These are phyloP conservation scores for Pyricularia pennisetigena DNA, from an alignment of 2,329 filamentous ascomycete species.

Conservation along the genomic window DNA sequence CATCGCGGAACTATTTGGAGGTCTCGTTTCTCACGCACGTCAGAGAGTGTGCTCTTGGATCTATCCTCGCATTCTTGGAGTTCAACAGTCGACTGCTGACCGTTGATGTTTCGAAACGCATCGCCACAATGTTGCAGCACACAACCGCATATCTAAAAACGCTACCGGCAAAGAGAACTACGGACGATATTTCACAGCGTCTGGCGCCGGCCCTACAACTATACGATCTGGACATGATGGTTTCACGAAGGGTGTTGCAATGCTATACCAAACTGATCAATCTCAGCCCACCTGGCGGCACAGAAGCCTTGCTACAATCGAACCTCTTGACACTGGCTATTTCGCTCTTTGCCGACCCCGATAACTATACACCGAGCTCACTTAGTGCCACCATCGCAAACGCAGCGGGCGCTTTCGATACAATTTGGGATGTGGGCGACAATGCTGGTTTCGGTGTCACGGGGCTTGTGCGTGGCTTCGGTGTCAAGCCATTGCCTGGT, in stretches of 20 bases:
- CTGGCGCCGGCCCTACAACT: slow-evolving; percentile 80
- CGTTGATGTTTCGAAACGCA: slow-evolving; percentile 84
- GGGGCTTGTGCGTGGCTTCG: slow-evolving; percentile 70
- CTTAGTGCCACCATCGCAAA: slow-evolving; percentile 87
- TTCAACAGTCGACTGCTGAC: slow-evolving; percentile 90
- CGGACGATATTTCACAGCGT: slow-evolving; percentile 77
- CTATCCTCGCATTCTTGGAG: slow-evolving; percentile 83
- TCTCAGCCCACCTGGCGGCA: slow-evolving; percentile 73
- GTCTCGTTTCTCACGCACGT: slow-evolving; percentile 91
- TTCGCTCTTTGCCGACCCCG: slow-evolving; percentile 85
- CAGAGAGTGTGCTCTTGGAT: slow-evolving; percentile 84
- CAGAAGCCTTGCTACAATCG: slow-evolving; percentile 79
- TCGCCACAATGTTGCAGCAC: slow-evolving; percentile 91
- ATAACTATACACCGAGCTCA: slow-evolving; percentile 76
- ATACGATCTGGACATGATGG: slow-evolving; percentile 86
- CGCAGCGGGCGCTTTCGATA: slow-evolving; percentile 82
- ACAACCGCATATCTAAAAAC: slow-evolving; percentile 84
- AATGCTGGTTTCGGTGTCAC: slow-evolving; percentile 93
- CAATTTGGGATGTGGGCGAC: slow-evolving; percentile 88
- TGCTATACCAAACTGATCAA: slow-evolving; percentile 90
- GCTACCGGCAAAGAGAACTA: slow-evolving; percentile 71
- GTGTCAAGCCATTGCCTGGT: slow-evolving; percentile 59
- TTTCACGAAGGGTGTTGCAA: slow-evolving; percentile 83
- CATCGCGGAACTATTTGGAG: slow-evolving; percentile 74
- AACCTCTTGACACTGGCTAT: slow-evolving; percentile 85